A percentile compares a stretch with the other conserved stretches of the same genome.
phyloP scores from a whole-genome alignment of 2,329 filamentous ascomycete species.

The Penicillium rolfsii region DNA sequence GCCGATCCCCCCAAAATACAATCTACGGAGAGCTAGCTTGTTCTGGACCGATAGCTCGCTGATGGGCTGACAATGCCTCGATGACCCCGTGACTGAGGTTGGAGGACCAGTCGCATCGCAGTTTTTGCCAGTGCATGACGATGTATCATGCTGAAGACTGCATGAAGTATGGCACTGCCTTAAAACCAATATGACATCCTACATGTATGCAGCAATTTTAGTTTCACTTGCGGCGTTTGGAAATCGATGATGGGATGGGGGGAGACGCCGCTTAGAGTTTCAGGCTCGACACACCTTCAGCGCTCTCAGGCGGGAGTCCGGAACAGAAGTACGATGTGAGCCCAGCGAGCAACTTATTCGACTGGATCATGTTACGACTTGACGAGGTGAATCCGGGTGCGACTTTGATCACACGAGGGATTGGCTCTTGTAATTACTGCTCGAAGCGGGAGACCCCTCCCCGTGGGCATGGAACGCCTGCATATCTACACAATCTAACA shows the following conservation, averaged over 20 bases:
- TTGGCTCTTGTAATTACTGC: background rate
- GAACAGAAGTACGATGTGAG: background rate
- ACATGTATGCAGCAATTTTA: background rate
- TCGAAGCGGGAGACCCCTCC: background rate
- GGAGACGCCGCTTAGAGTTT: background rate
- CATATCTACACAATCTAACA: background rate
- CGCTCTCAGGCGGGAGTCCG: background rate
- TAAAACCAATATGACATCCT: background rate
- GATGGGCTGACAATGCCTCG: background rate
- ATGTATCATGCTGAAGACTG: constrained; percentile 16
- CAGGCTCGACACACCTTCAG: constrained; percentile 4
- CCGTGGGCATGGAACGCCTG: background rate
- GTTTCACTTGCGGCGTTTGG: background rate
- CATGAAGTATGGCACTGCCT: background rate
- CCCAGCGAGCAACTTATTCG: background rate
- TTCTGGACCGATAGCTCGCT: background rate
- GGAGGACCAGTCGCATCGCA: background rate
- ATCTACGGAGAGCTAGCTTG: background rate
- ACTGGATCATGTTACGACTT: background rate
- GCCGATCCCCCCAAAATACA: background rate
- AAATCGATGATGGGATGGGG: background rate
- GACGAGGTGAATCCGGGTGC: background rate
- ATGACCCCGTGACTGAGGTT: background rate
- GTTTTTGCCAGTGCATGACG: constrained; percentile 18
- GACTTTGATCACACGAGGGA: background rate